Conservation (phyloP, 2,329 filamentous ascomycete genomes). For the Rhexocercosporidium sp. region DNA sequence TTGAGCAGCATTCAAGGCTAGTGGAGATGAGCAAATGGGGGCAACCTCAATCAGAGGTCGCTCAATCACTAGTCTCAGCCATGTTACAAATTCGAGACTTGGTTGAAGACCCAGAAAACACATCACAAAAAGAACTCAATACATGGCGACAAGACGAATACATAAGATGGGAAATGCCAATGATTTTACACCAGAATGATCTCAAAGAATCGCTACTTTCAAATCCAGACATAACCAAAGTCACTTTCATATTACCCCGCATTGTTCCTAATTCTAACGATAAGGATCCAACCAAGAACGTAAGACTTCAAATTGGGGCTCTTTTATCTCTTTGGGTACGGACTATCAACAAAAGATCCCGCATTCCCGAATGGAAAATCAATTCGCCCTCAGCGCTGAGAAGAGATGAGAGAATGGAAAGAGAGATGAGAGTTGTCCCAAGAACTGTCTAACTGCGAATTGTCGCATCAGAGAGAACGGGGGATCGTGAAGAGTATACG, state of each 20-base stretch:
- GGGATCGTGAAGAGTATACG: not conserved
- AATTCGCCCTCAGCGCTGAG: not conserved
- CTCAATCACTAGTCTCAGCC: not conserved
- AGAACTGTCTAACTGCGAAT: not conserved
- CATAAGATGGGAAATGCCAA: not conserved
- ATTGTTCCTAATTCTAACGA: not conserved
- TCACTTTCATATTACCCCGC: not conserved
- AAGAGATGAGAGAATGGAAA: not conserved
- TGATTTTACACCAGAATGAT: not conserved
- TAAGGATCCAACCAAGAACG: not conserved
- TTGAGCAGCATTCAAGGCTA: not conserved
- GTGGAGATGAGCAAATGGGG: conserved; percentile 5
- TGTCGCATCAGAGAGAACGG: not conserved
- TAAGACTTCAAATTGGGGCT: not conserved
- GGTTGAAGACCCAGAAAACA: not conserved
- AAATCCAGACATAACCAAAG: not conserved
- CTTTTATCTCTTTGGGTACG: not conserved
- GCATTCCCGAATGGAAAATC: not conserved
- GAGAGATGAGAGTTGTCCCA: not conserved
- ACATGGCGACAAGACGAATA: fast-evolving
- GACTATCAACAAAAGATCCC: not conserved
- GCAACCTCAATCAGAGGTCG: not conserved
- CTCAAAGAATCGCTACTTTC: not conserved
- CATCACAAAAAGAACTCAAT: not conserved
- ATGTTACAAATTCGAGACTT: not conserved